Percentiles rank a stretch among this genome's conserved stretches.
phyloP scores from a whole-genome alignment of 2,329 filamentous ascomycete genomes.

The Davidsoniella australis region DNA sequence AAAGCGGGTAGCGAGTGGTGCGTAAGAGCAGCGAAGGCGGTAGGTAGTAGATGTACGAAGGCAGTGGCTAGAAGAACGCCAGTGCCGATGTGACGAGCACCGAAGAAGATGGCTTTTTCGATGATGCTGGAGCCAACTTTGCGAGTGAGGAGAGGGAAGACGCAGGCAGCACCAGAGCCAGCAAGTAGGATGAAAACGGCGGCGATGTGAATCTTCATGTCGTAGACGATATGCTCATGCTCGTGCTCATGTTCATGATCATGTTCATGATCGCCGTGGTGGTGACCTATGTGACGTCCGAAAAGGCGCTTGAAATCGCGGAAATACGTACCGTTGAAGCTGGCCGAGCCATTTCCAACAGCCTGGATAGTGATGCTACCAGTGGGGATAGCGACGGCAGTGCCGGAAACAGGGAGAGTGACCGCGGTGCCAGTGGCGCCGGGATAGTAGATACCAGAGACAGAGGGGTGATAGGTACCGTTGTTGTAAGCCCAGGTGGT shows the following conservation, averaged over 20 bases:
- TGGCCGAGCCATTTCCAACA: too few relatives aligned
- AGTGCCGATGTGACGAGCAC: slow-evolving; percentile 54
- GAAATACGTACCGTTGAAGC: too few relatives aligned
- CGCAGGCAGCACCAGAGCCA: slow-evolving; percentile 31
- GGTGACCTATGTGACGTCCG: neutral
- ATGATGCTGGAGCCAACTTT: slow-evolving; percentile 38
- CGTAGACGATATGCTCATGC: slow-evolving; percentile 24
- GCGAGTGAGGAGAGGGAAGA: slow-evolving; percentile 35
- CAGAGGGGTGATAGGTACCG: too few relatives aligned
- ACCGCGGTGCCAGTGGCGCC: too few relatives aligned
- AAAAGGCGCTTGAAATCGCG: neutral
- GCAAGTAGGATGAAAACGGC: slow-evolving; percentile 34
- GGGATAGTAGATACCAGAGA: too few relatives aligned
- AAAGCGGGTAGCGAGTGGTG: slow-evolving; percentile 54
- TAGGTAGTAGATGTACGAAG: slow-evolving; percentile 59
- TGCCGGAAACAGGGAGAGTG: too few relatives aligned
- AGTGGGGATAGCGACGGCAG: too few relatives aligned
- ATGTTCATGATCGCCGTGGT: neutral
- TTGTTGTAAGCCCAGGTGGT: too few relatives aligned
- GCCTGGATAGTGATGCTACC: too few relatives aligned
- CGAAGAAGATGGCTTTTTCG: slow-evolving; percentile 33
- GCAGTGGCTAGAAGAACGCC: slow-evolving; percentile 61
- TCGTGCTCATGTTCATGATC: neutral
- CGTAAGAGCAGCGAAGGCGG: slow-evolving; percentile 44
- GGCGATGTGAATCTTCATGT: slow-evolving; percentile 38